These are phyloP conservation scores for Chlorella variabilis DNA, from an alignment of 163 green algal genomes.

Conservation along the genomic window DNA sequence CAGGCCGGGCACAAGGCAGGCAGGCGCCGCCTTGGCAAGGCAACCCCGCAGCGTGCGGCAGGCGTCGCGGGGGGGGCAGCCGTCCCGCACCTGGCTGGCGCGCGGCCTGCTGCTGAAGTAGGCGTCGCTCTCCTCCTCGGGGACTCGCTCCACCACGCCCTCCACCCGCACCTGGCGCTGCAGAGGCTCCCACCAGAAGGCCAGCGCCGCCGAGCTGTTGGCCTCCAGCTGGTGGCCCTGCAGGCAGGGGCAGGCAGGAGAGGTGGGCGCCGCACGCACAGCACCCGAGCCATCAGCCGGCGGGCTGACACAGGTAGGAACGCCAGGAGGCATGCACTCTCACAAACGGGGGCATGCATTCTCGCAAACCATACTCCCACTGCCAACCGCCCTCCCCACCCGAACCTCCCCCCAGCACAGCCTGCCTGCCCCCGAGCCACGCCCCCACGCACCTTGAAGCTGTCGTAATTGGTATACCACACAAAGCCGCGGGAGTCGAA, in stretches of 20 bases:
- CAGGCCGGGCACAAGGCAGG: no score
- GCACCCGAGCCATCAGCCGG: no score
- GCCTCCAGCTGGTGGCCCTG: slow-evolving; percentile 74
- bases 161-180: slow-evolving; percentile 87
- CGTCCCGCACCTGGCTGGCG: slow-evolving; percentile 73
- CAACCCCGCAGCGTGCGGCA: no score
- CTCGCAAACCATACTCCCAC: no score
- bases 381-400: no score
- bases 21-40: no score
- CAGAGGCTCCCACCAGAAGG: slow-evolving; percentile 88
- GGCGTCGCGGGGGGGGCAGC: no score
- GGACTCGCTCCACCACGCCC: slow-evolving; percentile 73
- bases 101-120: slow-evolving; percentile 88
- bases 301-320: no score
- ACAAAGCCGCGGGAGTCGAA: slow-evolving; percentile 75
- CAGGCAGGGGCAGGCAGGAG: not conserved
- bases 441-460: slow-evolving; percentile 67
- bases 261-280: not conserved
- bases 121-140: slow-evolving; percentile 74
- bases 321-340: no score
- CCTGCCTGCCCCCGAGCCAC: no score
- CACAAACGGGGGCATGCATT: no score
- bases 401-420: no score
- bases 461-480: slow-evolving; percentile 94
- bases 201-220: slow-evolving; percentile 65